Base-by-base conservation (phyloP, 108 stramenopile genomes). In the Stephanodiscus minutulus region DNA sequence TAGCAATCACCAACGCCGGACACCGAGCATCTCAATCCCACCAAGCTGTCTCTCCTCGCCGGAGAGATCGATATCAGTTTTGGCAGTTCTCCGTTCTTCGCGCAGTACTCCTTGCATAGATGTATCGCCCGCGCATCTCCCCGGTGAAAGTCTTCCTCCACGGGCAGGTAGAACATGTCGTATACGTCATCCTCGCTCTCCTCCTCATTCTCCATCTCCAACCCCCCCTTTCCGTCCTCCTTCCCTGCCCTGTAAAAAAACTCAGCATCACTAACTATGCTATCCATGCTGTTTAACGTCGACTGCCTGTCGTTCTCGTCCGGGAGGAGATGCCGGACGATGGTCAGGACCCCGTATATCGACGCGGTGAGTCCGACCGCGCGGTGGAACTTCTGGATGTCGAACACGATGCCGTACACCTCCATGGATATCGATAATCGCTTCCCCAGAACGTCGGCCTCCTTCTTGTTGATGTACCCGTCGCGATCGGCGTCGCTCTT, bases 291-390 rank as follows among this genome's bases (percentile, higher is more conserved):
- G 29, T 73, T 47, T 44, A 64, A 73, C 2, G 72, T 65, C 0
- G 72, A 64, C 0, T 47, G 7, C 31, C 41, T 35, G 39, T 52
- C 29, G 53, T 66, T 18, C 24, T 74, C 43, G 61, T 74, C 73
- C 13, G 73, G 73, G 9, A 74, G 41, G 27, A 74, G 66, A 50
- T 61, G 56, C n/a, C 66, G 66, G 6, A 66, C 73, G 61, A 74
- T 74, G 20, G 65, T n/a, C 35, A 74, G 36, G 0, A 67, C 73
- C 39, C 47, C 65, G 21, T n/a, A 31, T 17, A 74, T 35, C 10
- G 73, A 74, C n/a, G 73, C 65, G 36, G 17, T 41, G 15, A 74
- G 41, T 28, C 73, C 73, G 28, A 74, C 61, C 5, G 73, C 73
- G 20, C 58, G 35, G 17, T 74, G 44, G 33, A 74, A 74, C 54